Conservation (phyloP, 495 filamentous ascomycete species). For the Tuber calosporum region DNA sequence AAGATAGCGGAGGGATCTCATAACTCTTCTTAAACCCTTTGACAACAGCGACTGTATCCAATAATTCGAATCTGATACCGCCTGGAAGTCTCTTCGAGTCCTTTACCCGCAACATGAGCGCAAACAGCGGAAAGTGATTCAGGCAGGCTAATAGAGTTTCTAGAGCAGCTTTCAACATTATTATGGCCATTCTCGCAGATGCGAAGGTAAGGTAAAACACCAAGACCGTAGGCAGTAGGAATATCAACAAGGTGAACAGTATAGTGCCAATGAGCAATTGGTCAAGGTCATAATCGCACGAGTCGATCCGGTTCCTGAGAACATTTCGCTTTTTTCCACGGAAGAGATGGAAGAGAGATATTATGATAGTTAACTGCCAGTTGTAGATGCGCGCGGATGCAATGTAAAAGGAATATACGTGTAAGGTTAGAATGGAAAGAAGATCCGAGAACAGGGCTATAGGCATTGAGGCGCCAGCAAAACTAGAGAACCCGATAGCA, state of each 20-base stretch:
- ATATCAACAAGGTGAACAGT: slow-evolving; percentile 91
- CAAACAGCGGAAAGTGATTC: slow-evolving; percentile 97
- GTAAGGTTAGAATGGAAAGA: slow-evolving; percentile 80
- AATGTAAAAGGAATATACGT: slow-evolving; percentile 97
- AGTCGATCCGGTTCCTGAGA: slow-evolving; percentile 91
- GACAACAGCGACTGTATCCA: slow-evolving; percentile 6
- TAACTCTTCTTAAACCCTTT: neutral
- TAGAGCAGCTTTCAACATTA: slow-evolving; percentile 77
- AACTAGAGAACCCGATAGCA: slow-evolving; percentile 88
- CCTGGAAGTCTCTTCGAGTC: slow-evolving; percentile 85
- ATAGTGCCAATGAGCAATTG: slow-evolving; percentile 95
- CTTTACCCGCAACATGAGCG: slow-evolving; percentile 91
- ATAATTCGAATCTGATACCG: slow-evolving; percentile 35
- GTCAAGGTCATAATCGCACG: slow-evolving; percentile 97
- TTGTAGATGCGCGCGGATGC: slow-evolving; percentile 94
- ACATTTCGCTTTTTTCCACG: slow-evolving; percentile 97
- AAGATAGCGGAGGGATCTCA: slow-evolving; percentile 16
- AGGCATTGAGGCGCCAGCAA: slow-evolving; percentile 93
- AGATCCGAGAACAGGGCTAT: slow-evolving; percentile 95
- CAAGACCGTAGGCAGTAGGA: slow-evolving; percentile 85
- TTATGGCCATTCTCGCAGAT: slow-evolving; percentile 86
- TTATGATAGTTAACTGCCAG: slow-evolving; percentile 94
- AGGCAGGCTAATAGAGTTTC: slow-evolving; percentile 88
- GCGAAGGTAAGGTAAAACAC: slow-evolving; percentile 98
- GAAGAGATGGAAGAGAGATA: slow-evolving; percentile 95